Percentiles rank a stretch among this genome's conserved stretches.
Conservation (phyloP, 768 basidiomycete genomes). For the Mycena olivaceomarginata region DNA sequence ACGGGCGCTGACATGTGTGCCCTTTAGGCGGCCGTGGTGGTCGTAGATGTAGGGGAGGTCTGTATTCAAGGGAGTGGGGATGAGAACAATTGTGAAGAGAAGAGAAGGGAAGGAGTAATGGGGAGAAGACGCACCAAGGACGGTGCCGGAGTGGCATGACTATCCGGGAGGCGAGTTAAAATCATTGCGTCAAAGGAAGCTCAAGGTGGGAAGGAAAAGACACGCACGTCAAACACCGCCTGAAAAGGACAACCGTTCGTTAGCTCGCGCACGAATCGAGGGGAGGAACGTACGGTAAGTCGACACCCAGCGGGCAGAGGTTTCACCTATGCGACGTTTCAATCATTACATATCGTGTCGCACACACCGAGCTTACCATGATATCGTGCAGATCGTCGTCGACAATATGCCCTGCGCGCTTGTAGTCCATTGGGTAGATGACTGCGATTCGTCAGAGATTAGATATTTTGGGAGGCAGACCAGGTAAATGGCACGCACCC, state of each 20-base stretch:
- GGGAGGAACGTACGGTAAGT: slow-evolving; percentile 63
- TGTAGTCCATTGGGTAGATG: slow-evolving; percentile 94
- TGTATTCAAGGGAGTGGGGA: no score
- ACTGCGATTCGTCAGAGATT: slow-evolving; percentile 60
- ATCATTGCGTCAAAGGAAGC: neutral
- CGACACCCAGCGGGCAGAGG: slow-evolving; percentile 69
- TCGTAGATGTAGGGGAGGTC: slow-evolving; percentile 59
- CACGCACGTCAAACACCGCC: slow-evolving; percentile 72
- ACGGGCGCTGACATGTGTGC: slow-evolving; percentile 59
- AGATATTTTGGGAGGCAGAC: neutral
- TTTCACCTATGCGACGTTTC: slow-evolving; percentile 56
- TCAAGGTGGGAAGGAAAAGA: neutral
- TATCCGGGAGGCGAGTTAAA: slow-evolving; percentile 41
- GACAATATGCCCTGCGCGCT: slow-evolving; percentile 84
- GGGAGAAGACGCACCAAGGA: slow-evolving; percentile 60
- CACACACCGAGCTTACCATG: slow-evolving; percentile 57
- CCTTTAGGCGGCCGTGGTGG: slow-evolving; percentile 73
- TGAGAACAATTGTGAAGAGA: neutral
- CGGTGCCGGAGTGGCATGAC: slow-evolving; percentile 75
- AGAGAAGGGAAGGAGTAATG: neutral
- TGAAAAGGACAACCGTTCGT: slow-evolving; percentile 41
- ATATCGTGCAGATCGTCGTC: slow-evolving; percentile 76
- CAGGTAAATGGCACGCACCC: slow-evolving; percentile 59
- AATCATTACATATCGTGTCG: no score
- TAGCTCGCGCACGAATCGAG: neutral